These are phyloP conservation scores for Acorus calamus DNA, from an alignment of 106 monocot species.

Conservation along the genomic window DNA sequence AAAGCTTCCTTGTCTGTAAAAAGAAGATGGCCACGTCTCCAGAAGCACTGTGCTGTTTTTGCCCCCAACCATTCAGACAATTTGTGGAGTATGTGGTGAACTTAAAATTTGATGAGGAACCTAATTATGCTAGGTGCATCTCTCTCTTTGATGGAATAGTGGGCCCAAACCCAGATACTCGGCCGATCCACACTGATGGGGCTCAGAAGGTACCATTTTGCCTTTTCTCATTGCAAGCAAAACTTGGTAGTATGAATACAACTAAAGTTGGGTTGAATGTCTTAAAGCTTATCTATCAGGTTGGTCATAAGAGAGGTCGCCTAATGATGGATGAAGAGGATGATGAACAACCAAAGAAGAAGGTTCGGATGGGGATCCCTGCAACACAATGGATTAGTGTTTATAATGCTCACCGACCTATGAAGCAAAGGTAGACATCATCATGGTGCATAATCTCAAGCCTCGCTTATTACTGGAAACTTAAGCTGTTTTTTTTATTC, in stretches of 20 bases:
- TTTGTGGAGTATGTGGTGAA: constrained; percentile 82
- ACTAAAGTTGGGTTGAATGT: constrained; percentile 23
- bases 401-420: constrained; percentile 78
- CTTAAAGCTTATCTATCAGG: constrained; percentile 61
- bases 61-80: constrained; percentile 62
- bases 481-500: background rate
- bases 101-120: constrained; percentile 91
- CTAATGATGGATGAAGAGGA: constrained; percentile 57
- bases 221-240: too few relatives aligned
- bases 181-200: constrained; percentile 84
- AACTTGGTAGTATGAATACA: background rate
- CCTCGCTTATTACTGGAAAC: background rate
- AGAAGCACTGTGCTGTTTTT: constrained; percentile 63
- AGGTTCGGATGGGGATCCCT: constrained; percentile 73
- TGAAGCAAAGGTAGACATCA: constrained; percentile 73
- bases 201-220: constrained; percentile 59
- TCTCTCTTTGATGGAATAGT: constrained; percentile 81
- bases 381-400: constrained; percentile 94
- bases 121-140: constrained; percentile 79
- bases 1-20: constrained; percentile 89
- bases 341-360: constrained; percentile 86
- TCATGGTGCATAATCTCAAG: background rate
- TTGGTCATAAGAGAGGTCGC: constrained; percentile 91
- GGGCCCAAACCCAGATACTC: constrained; percentile 67
- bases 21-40: constrained; percentile 95